phyloP scores from a whole-genome alignment of 139 green algal genomes.

The Pleodorina starrii region DNA sequence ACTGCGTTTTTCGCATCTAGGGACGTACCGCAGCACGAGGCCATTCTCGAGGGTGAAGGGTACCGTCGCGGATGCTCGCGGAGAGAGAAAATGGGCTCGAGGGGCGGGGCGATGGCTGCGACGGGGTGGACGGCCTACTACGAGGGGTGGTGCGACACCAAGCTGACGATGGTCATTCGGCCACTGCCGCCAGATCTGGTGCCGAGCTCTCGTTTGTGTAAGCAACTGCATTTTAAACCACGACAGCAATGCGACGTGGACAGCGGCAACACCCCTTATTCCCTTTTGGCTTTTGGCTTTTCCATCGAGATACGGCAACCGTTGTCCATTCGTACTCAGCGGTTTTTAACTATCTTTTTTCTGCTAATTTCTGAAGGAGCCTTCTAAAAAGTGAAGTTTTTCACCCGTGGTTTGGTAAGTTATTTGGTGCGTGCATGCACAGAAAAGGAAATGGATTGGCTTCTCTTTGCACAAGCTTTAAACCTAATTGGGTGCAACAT shows the following conservation, averaged over 20 bases:
- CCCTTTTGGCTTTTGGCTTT: neutral
- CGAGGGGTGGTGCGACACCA: no score
- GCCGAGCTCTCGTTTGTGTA: no score
- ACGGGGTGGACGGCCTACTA: no score
- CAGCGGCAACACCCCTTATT: neutral
- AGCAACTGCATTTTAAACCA: neutral
- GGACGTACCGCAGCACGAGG: neutral
- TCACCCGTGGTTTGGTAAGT: neutral
- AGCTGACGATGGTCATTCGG: no score
- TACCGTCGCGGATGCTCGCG: neutral
- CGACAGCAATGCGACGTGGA: neutral
- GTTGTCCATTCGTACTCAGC: neutral
- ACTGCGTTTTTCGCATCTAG: neutral
- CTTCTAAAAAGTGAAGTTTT: neutral
- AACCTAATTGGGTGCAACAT: constrained; percentile 28
- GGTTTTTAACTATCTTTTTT: neutral
- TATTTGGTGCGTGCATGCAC: neutral
- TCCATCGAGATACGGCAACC: neutral
- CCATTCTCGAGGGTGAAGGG: neutral
- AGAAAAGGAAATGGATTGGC: constrained; percentile 16
- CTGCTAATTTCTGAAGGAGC: neutral
- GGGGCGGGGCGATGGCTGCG: no score
- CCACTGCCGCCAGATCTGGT: no score
- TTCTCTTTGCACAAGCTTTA: constrained; percentile 20
- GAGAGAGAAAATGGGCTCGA: no score